These are phyloP conservation scores for Colletotrichum neosansevieriae DNA, from an alignment of 2,329 filamentous ascomycete genomes.

Conservation along the genomic window DNA sequence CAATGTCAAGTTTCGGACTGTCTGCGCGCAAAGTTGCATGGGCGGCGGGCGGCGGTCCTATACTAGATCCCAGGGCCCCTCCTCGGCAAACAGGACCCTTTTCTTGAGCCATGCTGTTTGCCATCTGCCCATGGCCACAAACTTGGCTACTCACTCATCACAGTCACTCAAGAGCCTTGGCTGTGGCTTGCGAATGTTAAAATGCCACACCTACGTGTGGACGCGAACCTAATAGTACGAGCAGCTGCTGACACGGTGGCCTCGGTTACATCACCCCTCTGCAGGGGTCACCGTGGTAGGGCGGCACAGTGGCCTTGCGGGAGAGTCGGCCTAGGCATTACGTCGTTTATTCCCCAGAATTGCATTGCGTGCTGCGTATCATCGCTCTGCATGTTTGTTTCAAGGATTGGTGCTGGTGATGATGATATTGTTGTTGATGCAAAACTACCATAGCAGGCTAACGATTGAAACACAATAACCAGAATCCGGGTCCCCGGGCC, in stretches of 20 bases:
- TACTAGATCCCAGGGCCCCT: neutral
- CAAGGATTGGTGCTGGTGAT: neutral
- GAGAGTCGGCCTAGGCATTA: slow-evolving; percentile 10
- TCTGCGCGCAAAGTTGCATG: no score
- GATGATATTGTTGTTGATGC: slow-evolving; percentile 15
- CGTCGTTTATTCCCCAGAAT: neutral
- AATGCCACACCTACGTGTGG: slow-evolving; percentile 15
- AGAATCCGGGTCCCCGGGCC: slow-evolving; percentile 30
- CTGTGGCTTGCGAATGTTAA: slow-evolving; percentile 30
- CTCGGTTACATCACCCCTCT: slow-evolving; percentile 23
- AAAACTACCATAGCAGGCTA: slow-evolving; percentile 34
- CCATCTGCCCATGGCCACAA: neutral
- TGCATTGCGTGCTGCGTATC: no score
- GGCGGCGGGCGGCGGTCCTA: no score
- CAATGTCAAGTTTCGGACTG: no score
- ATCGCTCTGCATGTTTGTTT: neutral
- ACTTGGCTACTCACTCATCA: neutral
- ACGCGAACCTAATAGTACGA: neutral
- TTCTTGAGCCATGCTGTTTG: neutral
- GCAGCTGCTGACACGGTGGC: slow-evolving; percentile 37
- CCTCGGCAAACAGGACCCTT: slow-evolving; percentile 6
- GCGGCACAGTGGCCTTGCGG: neutral
- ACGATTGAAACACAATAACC: slow-evolving; percentile 34
- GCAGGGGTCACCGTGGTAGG: slow-evolving; percentile 12
- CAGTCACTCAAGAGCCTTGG: neutral